Evolutionary conservation across 192 early-diverging fungal genomes (phyloP).

Genomic region (Linnemannia exigua): DNA sequence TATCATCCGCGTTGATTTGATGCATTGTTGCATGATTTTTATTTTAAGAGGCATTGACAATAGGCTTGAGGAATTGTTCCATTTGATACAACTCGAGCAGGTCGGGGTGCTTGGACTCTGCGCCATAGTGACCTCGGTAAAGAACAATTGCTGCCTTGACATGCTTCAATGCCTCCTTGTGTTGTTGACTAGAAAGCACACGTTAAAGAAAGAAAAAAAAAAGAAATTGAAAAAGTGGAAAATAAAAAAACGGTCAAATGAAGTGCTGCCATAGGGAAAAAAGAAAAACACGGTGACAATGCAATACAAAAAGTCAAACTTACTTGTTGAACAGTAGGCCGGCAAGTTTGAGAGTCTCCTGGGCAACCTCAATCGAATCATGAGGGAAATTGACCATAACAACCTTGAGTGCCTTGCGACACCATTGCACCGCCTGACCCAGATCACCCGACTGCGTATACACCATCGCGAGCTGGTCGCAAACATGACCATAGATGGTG

Average conservation of each 20-base stretch:
- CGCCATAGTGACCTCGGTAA: constrained; percentile 42
- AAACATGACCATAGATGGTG: constrained; percentile 42
- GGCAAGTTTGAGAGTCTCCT: constrained; percentile 53
- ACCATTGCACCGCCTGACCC: constrained; percentile 36
- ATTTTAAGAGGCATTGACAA: not conserved
- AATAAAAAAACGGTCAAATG: not conserved
- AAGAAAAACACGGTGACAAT: not conserved
- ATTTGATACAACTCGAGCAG: constrained; percentile 49
- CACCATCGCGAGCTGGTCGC: constrained; percentile 46
- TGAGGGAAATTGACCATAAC: constrained; percentile 52
- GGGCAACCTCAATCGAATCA: constrained; percentile 53
- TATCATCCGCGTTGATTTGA: no score
- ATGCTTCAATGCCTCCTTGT: constrained; percentile 45
- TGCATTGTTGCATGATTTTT: no score
- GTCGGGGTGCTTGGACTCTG: constrained; percentile 40
- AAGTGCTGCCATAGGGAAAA: not conserved
- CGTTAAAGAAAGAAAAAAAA: not conserved
- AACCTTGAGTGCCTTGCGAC: constrained; percentile 46
- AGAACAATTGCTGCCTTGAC: constrained; percentile 40
- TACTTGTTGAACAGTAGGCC: constrained; percentile 55
- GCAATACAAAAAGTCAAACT: not conserved
- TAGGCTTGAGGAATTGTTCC: constrained; percentile 23
- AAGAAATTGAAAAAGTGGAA: no score
- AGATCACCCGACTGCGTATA: constrained; percentile 42
- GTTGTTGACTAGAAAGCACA: constrained; percentile 20